Conservation (phyloP, 2,329 filamentous ascomycete species). For the Fusarium secorum region DNA sequence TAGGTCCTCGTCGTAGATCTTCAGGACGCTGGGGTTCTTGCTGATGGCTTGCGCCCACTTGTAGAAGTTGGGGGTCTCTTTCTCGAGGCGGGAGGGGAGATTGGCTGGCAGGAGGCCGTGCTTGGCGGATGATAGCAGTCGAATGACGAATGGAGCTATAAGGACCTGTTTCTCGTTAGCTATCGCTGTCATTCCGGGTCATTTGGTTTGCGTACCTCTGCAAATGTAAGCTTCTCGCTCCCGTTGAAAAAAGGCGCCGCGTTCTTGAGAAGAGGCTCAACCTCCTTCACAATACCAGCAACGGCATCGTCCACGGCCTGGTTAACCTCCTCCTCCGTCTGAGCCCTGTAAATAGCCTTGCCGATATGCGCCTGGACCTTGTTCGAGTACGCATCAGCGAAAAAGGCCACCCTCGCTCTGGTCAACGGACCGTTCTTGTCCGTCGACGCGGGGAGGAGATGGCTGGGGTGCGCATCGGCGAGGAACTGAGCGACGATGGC, state of each 20-base stretch:
- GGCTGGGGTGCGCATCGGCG: constrained; percentile 73
- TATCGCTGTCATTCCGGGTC: background rate
- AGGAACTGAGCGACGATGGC: constrained; percentile 76
- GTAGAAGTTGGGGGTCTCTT: constrained; percentile 70
- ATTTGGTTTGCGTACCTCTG: constrained; percentile 65
- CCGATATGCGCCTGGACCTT: constrained; percentile 63
- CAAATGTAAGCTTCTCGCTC: constrained; percentile 70
- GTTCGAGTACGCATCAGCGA: constrained; percentile 70
- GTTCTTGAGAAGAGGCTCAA: constrained; percentile 72
- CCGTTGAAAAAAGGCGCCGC: constrained; percentile 71
- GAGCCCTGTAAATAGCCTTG: constrained; percentile 54
- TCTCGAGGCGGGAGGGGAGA: constrained; percentile 56
- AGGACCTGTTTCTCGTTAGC: constrained; percentile 56
- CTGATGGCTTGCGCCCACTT: constrained; percentile 70
- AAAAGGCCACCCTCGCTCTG: constrained; percentile 74
- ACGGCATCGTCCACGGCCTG: constrained; percentile 60
- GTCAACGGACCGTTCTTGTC: constrained; percentile 62
- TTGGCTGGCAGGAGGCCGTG: constrained; percentile 60
- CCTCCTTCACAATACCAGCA: constrained; percentile 68
- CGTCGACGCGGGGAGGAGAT: constrained; percentile 66
- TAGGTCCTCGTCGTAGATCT: constrained; percentile 64
- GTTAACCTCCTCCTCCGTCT: constrained; percentile 59
- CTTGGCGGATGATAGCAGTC: constrained; percentile 63
- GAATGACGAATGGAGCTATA: constrained; percentile 72
- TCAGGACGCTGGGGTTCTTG: constrained; percentile 70